Base-by-base conservation (phyloP, 169 alveolate species). In the Perkinsus marinus region DNA sequence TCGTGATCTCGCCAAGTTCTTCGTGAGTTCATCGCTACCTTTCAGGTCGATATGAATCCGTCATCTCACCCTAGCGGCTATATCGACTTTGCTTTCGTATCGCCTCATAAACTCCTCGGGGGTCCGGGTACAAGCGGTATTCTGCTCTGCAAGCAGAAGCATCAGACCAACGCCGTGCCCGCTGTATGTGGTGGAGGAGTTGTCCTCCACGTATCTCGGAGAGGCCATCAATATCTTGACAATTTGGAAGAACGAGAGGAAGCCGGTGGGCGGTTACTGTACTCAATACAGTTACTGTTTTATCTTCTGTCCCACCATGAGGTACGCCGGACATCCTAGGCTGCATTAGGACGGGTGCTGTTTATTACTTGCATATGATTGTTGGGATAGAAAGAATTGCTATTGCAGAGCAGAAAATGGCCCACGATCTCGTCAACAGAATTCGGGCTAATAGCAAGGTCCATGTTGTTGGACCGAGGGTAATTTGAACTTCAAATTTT, bases 41-140 rank as follows among this genome's bases (percentile, higher is more conserved):
- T 16, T 57, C 22, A 57, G 79, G 79, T 57, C 7, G 79, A 57
- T 16, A 57, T 57, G 79, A 57, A 57, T 57, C 79, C 79, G 26
- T 26, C 34, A 2, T 6, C 30, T 30, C 79, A 6, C 79, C 79
- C 79, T 13, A 2, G 22, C 7, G 79, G 79, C 79, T 57, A 92
- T 92, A 92, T 95, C 39, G 99, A 98, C 93, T 98, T 97, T 30
- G 95, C 97, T 22, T 97, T 97, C 94, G 93, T 97, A 89, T 96
- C 98, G 43, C 98, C 98, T 0, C 99, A 98, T 94, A 98, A 98
- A 93, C 94, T 97, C 39, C 93, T 97, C 34, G 99, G 99, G 30
- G 99, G 99, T 0, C 97, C 98, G 26, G 97, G 96, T 39, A 26
- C 41, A 90, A n/a, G 90, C 17, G 99, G 99, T 13, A 93, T 98